A percentile compares a stretch with the other conserved stretches of the same genome.
phyloP scores from a whole-genome alignment of 2,329 filamentous ascomycete genomes.

The Stagonosporopsis rhizophila region DNA sequence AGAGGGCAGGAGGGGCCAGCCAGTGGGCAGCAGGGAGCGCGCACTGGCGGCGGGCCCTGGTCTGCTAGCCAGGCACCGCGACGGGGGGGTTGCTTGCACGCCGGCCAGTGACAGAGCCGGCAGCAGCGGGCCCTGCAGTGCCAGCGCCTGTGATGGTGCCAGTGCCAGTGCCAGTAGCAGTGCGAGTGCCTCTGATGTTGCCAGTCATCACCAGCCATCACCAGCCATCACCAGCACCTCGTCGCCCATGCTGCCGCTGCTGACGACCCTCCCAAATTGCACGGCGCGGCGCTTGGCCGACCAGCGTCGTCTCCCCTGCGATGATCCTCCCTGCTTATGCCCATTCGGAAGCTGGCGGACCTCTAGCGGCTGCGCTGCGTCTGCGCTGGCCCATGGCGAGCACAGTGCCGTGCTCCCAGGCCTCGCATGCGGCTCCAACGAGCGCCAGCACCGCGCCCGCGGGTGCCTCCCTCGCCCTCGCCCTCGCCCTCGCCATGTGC shows the following conservation, averaged over 20 bases:
- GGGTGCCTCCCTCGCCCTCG: slow-evolving; percentile 3
- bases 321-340: slow-evolving; percentile 43
- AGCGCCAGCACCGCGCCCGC: slow-evolving; percentile 11
- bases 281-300: slow-evolving; percentile 45
- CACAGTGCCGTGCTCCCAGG: slow-evolving; percentile 19
- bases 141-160: no score
- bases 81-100: slow-evolving; percentile 24
- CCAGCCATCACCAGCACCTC: no score
- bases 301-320: slow-evolving; percentile 39
- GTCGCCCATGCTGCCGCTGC: no score
- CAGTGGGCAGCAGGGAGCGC: slow-evolving; percentile 32
- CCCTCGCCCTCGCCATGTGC: not conserved
- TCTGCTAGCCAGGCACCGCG: slow-evolving; percentile 32
- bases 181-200: no score
- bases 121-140: no score
- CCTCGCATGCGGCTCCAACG: not conserved
- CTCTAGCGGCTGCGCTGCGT: slow-evolving; percentile 29
- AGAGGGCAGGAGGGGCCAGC: no score
- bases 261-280: slow-evolving; percentile 33
- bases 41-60: slow-evolving; percentile 11
- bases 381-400: slow-evolving; percentile 20
- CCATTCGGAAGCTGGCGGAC: slow-evolving; percentile 35
- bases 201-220: no score
- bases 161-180: slow-evolving; percentile 22
- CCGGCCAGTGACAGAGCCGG: slow-evolving; percentile 29